Evolutionary conservation across 192 early-diverging fungal genomes (phyloP).

Genomic region (Coemansia guatemalensis): DNA sequence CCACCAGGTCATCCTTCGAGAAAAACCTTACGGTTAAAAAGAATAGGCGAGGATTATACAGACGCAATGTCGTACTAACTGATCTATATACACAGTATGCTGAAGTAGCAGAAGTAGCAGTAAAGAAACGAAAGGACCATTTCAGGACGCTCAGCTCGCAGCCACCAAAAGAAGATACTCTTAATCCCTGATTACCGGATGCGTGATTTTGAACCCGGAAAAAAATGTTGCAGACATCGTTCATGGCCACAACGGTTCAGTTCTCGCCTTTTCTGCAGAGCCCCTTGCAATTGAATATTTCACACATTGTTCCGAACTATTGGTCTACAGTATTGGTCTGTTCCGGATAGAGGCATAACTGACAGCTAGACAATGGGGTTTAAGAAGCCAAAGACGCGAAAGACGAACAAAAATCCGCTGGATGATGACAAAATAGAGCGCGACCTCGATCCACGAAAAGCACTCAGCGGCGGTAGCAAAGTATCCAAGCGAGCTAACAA

Average conservation of each 20-base stretch:
- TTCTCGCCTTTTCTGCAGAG: not conserved
- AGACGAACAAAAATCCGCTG: constrained; percentile 10
- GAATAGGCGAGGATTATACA: not conserved
- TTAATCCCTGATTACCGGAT: not conserved
- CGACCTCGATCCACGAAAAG: constrained; percentile 39
- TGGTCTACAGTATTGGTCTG: not conserved
- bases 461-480: constrained; percentile 40
- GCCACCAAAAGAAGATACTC: not conserved
- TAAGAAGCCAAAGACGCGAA: constrained; percentile 41
- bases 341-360: not conserved
- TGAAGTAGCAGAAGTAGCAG: not conserved
- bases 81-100: not conserved
- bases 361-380: constrained; percentile 27
- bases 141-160: not conserved
- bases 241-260: not conserved
- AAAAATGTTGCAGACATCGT: not conserved
- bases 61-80: not conserved
- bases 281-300: not conserved
- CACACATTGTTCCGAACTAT: not conserved
- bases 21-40: too few species aligned
- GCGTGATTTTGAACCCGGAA: not conserved
- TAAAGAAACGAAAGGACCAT: not conserved
- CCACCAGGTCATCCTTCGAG: not conserved
- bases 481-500: constrained; percentile 22
- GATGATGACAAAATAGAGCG: constrained; percentile 29